Conservation (phyloP, 805 yeast species). For the Pichia deserticola region DNA sequence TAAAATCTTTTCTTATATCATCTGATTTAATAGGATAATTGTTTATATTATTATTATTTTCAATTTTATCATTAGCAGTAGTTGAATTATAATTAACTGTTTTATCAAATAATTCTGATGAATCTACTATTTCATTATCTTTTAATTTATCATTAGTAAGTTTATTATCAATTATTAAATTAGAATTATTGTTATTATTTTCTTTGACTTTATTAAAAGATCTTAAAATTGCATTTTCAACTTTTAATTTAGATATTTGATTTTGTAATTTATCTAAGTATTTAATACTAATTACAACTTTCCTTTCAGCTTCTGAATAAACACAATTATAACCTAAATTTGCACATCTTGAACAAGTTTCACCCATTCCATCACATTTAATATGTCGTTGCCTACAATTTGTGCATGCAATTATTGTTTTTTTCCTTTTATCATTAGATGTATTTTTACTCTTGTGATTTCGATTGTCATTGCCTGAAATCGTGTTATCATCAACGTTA, state of each 20-base stretch:
- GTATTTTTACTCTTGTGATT: too few species aligned
- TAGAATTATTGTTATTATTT: neutral
- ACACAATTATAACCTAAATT: conserved; percentile 54
- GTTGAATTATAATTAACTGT: neutral
- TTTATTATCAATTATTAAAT: neutral
- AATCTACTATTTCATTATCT: neutral
- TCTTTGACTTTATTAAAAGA: conserved; percentile 27
- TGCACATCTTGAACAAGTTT: conserved; percentile 60
- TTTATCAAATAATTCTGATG: neutral
- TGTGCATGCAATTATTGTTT: conserved; percentile 38
- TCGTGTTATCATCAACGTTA: too few species aligned
- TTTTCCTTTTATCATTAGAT: conserved; percentile 11
- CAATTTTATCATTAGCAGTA: neutral
- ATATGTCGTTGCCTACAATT: conserved; percentile 67
- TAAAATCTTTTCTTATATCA: too few species aligned
- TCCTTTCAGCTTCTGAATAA: conserved; percentile 64
- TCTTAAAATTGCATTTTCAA: conserved; percentile 54
- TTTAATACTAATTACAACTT: conserved; percentile 65
- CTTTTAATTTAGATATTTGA: conserved; percentile 56
- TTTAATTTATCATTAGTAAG: neutral
- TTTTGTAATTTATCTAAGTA: conserved; percentile 62
- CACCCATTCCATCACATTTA: conserved; percentile 64
- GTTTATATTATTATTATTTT: neutral
- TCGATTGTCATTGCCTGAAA: too few species aligned
- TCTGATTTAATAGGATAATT: neutral